Conservation (phyloP, 2,329 filamentous ascomycete species). For the Mariannaea elegans region DNA sequence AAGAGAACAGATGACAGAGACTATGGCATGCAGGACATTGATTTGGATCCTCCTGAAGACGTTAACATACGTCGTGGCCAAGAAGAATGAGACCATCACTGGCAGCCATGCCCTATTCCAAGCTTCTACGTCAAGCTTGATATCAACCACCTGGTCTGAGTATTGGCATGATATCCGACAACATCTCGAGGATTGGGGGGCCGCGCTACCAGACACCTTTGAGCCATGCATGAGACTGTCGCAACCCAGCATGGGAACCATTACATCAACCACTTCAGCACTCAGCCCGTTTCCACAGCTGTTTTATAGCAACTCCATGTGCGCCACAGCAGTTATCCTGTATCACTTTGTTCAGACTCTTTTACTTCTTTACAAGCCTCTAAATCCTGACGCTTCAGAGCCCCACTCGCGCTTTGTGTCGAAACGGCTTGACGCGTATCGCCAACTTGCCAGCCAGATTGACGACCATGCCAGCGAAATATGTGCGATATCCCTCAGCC, state of each 20-base stretch:
- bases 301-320: constrained; percentile 7
- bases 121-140: background rate
- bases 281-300: constrained; percentile 8
- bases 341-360: constrained; percentile 7
- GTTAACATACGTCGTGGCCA: background rate
- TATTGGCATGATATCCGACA: no score
- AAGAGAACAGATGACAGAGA: constrained; percentile 3
- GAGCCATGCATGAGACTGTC: background rate
- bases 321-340: background rate
- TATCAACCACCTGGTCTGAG: no score
- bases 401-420: background rate
- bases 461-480: constrained; percentile 2
- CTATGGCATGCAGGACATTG: background rate
- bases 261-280: no score
- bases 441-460: constrained; percentile 2
- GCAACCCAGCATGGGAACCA: no score
- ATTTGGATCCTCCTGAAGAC: constrained; percentile 2
- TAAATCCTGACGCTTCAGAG: background rate
- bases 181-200: no score
- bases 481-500: background rate
- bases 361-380: constrained; percentile 1
- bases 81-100: background rate
- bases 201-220: no score
- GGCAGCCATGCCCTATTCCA: background rate
- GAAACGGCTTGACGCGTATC: constrained; percentile 5